phyloP scores from a whole-genome alignment of 2,329 filamentous ascomycete species.

The Calonectria hawksworthii region DNA sequence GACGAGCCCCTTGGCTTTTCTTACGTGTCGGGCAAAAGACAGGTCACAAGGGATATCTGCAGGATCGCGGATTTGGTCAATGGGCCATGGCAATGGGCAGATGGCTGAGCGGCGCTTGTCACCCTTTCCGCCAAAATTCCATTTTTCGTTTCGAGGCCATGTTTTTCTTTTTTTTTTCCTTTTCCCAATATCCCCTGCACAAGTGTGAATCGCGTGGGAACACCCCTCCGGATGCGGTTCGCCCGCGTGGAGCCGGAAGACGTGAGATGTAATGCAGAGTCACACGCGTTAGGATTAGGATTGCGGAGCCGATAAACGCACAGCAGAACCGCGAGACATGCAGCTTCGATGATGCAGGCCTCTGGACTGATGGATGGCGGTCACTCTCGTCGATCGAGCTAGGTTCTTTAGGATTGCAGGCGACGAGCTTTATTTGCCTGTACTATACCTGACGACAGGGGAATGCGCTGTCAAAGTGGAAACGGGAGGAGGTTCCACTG shows the following conservation, averaged over 20 bases:
- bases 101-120: not conserved
- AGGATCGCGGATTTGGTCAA: not conserved
- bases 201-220: not conserved
- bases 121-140: not conserved
- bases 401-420: not conserved
- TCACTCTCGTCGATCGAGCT: not conserved
- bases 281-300: slow-evolving; percentile 23
- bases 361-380: slow-evolving; percentile 13
- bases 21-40: not conserved
- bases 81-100: not conserved
- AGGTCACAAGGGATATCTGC: not conserved
- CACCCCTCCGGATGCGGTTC: slow-evolving; percentile 7
- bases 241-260: slow-evolving; percentile 12
- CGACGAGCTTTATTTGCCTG: slow-evolving; percentile 6
- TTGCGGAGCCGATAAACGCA: slow-evolving; percentile 14
- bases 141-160: not conserved
- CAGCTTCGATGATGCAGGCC: slow-evolving; percentile 23
- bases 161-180: not conserved
- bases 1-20: not conserved
- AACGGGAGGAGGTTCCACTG: not conserved
- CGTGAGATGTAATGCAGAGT: slow-evolving; percentile 8
- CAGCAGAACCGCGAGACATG: slow-evolving; percentile 22
- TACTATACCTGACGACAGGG: not conserved
- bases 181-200: not conserved
- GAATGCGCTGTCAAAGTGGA: not conserved